These are phyloP conservation scores for Plasmodium ovale DNA, from an alignment of 169 alveolate species.

Conservation along the genomic window DNA sequence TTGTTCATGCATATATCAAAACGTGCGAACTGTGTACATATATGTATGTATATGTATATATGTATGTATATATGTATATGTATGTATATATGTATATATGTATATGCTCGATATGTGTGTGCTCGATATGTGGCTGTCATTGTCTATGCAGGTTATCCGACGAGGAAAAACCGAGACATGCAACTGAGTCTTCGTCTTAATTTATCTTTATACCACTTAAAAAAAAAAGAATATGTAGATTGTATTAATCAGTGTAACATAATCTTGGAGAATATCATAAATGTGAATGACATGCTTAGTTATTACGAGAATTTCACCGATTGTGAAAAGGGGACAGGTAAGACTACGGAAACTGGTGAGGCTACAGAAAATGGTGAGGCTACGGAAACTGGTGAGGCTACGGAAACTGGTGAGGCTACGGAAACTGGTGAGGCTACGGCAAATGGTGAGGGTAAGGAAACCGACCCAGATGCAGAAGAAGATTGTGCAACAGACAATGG, in stretches of 20 bases:
- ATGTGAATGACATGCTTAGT: constrained; percentile 4
- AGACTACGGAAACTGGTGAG: not conserved
- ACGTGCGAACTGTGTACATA: too few species aligned
- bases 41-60: too few species aligned
- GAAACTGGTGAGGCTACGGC: not conserved
- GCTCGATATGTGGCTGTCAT: too few species aligned
- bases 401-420: not conserved
- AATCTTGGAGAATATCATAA: constrained; percentile 30
- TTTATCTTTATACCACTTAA: constrained; percentile 51
- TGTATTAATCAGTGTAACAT: constrained; percentile 66
- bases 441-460: not conserved
- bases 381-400: not conserved
- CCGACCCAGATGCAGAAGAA: not conserved
- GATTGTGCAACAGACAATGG: too few species aligned
- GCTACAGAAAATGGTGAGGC: not conserved
- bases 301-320: constrained; percentile 11
- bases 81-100: not conserved
- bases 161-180: constrained; percentile 65
- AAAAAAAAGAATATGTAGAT: constrained; percentile 45
- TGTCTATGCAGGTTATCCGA: constrained; percentile 49
- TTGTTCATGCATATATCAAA: too few species aligned
- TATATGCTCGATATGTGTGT: not conserved
- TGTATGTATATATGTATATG: not conserved
- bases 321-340: not conserved
- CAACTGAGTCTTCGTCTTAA: constrained; percentile 46